These are phyloP conservation scores for Elasticomyces elasticus DNA, from an alignment of 495 filamentous ascomycete genomes.

Conservation along the genomic window DNA sequence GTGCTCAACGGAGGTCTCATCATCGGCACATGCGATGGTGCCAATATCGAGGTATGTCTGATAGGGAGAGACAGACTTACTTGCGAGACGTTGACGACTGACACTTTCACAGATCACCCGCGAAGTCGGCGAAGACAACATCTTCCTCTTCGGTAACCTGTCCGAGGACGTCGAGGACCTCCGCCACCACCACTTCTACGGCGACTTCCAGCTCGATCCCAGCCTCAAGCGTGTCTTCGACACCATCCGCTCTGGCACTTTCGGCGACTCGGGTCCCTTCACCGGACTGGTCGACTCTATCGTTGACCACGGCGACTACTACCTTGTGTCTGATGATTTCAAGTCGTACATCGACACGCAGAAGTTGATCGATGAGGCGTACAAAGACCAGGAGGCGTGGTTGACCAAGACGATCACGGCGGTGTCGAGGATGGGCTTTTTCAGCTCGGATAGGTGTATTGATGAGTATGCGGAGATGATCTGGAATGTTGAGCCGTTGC, in stretches of 20 bases:
- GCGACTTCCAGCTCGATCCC: constrained; percentile 62
- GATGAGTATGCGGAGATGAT: constrained; percentile 95
- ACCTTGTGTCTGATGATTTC: constrained; percentile 95
- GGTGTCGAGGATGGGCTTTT: constrained; percentile 93
- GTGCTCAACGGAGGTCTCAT: constrained; percentile 93
- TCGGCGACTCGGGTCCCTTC: constrained; percentile 69
- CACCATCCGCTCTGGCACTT: constrained; percentile 61
- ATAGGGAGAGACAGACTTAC: too few species aligned
- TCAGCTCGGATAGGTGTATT: constrained; percentile 91
- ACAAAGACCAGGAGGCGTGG: constrained; percentile 86
- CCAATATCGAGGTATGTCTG: constrained; percentile 62
- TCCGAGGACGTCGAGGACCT: constrained; percentile 96
- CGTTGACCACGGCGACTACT: constrained; percentile 90
- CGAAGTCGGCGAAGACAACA: constrained; percentile 89
- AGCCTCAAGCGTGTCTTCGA: constrained; percentile 73
- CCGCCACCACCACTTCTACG: constrained; percentile 81
- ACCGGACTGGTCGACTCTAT: constrained; percentile 71
- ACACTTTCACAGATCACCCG: too few species aligned
- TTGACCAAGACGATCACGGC: constrained; percentile 76
- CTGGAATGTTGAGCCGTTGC: constrained; percentile 37
- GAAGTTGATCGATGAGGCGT: constrained; percentile 77
- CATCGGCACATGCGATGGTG: constrained; percentile 95
- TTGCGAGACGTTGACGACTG: too few species aligned
- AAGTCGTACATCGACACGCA: constrained; percentile 86
- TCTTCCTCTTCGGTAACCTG: constrained; percentile 95